Percentiles rank a stretch among this genome's conserved stretches.
These are phyloP conservation scores for Suhomyces sp. DNA, from an alignment of 805 yeast genomes.

Conservation along the genomic window DNA sequence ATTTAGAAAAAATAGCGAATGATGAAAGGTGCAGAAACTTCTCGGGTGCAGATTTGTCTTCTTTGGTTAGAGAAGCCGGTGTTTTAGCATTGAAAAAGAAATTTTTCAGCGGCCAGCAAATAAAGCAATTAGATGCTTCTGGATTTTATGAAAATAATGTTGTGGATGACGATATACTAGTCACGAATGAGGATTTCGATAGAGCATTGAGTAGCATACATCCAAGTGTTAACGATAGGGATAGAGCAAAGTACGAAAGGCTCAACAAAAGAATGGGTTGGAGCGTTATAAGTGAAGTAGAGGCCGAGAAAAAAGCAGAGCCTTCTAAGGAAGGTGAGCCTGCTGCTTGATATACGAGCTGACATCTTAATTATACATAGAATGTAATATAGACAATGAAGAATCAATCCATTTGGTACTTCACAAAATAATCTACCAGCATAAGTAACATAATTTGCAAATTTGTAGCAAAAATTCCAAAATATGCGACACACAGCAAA, in stretches of 20 bases:
- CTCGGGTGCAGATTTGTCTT: conserved; percentile 94
- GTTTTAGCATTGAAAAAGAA: conserved; percentile 77
- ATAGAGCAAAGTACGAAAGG: conserved; percentile 71
- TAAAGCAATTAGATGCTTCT: conserved; percentile 36
- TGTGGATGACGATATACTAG: conserved; percentile 44
- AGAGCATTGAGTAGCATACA: conserved; percentile 70
- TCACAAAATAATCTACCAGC: neutral
- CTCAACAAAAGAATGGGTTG: conserved; percentile 74
- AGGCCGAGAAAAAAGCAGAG: neutral
- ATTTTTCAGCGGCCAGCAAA: conserved; percentile 49
- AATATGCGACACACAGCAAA: neutral
- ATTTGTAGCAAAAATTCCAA: neutral
- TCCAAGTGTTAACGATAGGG: conserved; percentile 88
- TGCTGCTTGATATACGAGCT: neutral
- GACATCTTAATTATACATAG: neutral
- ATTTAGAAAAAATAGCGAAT: conserved; percentile 58
- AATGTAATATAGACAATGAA: neutral
- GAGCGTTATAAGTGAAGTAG: conserved; percentile 41
- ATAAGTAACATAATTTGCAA: neutral
- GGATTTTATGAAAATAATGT: conserved; percentile 32
- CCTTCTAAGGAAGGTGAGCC: neutral
- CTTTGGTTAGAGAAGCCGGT: conserved; percentile 92
- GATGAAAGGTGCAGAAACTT: conserved; percentile 84
- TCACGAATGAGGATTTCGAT: conserved; percentile 64
- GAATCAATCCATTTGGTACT: neutral